Base-by-base conservation (phyloP, 805 yeast species). In the Lipomyces japonicus region DNA sequence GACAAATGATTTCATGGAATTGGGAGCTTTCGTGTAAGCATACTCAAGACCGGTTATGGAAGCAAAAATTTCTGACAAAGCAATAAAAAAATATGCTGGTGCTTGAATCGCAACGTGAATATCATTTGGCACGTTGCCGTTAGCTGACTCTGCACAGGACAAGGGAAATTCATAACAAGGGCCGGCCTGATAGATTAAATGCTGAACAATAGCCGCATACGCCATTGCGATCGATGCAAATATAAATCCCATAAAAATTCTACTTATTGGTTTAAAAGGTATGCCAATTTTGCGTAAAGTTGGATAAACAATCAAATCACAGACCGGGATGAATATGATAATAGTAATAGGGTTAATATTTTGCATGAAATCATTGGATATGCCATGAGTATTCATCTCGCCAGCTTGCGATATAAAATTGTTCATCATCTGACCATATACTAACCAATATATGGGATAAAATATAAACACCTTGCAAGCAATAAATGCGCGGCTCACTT, bases 21-120 rank as follows among this genome's bases (percentile, higher is more conserved):
- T 75, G 37, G 93, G 93, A 4, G 93, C 91, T 71, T 85, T 82
- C 24, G 89, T 80, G 70, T 83, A 86, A 18, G 95, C 95, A 64
- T 83, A 84, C 70, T 86, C 93, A 60, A 83, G 76, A 61, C 91
- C 93, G 21, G 93, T 84, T 61, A 84, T 78, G 46, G 86, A 82
- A 28, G 90, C 89, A 60, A 86, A 77, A 58, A 85, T 84, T 68
- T 86, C 95, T 16, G 89, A 79, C 46, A 83, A 65, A 10, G 86
- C 91, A 67, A 83, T 80, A 56, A 86, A 69, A 38, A 83, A 75
- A 67, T 85, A 86, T 3, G 88, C 84, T 16, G 84, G 84, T n/a
- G 76, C 72, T 70, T 84, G 90, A 53, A 80, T 72, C 57, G 86
- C 86, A 57, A 86, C 80, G 65, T 82, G 84, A 42, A 83, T 72